These are phyloP conservation scores for Trichothecium roseum DNA, from an alignment of 2,329 filamentous ascomycete species.

Conservation along the genomic window DNA sequence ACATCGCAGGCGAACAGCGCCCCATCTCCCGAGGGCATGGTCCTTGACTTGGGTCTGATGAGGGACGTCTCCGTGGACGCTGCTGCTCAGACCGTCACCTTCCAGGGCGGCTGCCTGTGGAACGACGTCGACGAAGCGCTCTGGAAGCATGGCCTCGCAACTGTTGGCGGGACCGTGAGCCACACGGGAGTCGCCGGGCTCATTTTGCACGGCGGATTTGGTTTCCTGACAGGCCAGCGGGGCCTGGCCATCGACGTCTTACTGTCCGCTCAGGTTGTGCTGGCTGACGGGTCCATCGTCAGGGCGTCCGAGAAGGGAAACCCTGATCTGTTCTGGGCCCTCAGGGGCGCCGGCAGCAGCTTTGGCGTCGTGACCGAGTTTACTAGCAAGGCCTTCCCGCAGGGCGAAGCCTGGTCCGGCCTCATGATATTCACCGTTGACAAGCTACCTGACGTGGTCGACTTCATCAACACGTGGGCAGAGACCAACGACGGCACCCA, in stretches of 20 bases:
- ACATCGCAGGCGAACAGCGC: slow-evolving; percentile 33
- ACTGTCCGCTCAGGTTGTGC: slow-evolving; percentile 25
- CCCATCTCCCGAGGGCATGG: slow-evolving; percentile 37
- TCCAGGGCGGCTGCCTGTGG: slow-evolving; percentile 43
- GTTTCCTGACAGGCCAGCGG: slow-evolving; percentile 40
- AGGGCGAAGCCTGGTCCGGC: slow-evolving; percentile 21
- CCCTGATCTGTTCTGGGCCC: slow-evolving; percentile 28
- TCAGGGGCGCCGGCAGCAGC: slow-evolving; percentile 28
- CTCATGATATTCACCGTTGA: slow-evolving; percentile 13
- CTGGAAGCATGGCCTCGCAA: slow-evolving; percentile 40
- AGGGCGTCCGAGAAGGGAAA: slow-evolving; percentile 31
- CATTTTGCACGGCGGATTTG: slow-evolving; percentile 47
- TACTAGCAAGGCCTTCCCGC: slow-evolving; percentile 18
- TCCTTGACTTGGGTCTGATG: slow-evolving; percentile 45
- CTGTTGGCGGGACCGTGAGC: slow-evolving; percentile 51
- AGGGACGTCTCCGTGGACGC: slow-evolving; percentile 35
- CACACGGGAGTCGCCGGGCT: slow-evolving; percentile 53
- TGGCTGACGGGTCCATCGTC: slow-evolving; percentile 24
- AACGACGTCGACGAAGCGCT: slow-evolving; percentile 41
- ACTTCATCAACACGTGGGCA: slow-evolving; percentile 17
- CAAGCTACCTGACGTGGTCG: slow-evolving; percentile 16
- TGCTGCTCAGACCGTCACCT: slow-evolving; percentile 30
- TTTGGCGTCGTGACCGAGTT: slow-evolving; percentile 33
- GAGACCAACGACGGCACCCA: slow-evolving; percentile 13
- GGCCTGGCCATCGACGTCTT: slow-evolving; percentile 38